Evolutionary conservation across 441 rosid genomes (phyloP), one percentile per base, ranked within the genome.

Genomic region (Euphorbia schlechtendalii): DNA sequence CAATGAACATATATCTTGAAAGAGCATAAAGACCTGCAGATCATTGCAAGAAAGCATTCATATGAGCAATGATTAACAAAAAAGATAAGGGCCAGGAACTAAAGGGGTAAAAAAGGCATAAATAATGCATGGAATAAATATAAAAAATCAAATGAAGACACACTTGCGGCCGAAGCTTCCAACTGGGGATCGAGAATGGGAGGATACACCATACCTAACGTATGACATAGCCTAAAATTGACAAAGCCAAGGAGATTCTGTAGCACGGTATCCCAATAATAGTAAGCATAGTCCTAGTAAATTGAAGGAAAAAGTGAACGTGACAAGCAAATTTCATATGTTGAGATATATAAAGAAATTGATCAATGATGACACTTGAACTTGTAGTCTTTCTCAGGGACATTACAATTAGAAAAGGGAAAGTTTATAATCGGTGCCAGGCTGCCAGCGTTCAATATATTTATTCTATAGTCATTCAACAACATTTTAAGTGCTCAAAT

Each of bases 141-240:
- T n/a, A n/a, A n/a, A n/a, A n/a, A n/a, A n/a, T n/a, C n/a, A n/a
- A n/a, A n/a, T n/a, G n/a, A n/a, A 53, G 66, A 59, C 73, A 73
- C 75, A 85, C 97, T 96, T 74, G 90, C 93, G 22, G 97, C 96
- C 67, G 88, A 77, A 75, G 99, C 93, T 78, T 87, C 97, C 81
- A 94, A 70, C 56, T 80, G 80, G 66, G 92, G 80, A 80, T 93
- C 96, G 74, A 90, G 89, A 67, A 90, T 83, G 15, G 96, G 99
- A 5, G 97, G 99, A 75, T 89, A 90, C 61, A 81, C 83, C 69
- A 91, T 86, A 74, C 81, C 83, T 62, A 94, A 65, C 54, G 90
- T 81, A 77, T 85, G 92, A 73, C 90, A 89, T 30, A 90, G 85
- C 83, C 82, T 86, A 63, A 82, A 89, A 77, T 90, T 87, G 65